These are phyloP conservation scores for Theobroma cacao DNA, from an alignment of 345 rosid species.

Conservation along the genomic window DNA sequence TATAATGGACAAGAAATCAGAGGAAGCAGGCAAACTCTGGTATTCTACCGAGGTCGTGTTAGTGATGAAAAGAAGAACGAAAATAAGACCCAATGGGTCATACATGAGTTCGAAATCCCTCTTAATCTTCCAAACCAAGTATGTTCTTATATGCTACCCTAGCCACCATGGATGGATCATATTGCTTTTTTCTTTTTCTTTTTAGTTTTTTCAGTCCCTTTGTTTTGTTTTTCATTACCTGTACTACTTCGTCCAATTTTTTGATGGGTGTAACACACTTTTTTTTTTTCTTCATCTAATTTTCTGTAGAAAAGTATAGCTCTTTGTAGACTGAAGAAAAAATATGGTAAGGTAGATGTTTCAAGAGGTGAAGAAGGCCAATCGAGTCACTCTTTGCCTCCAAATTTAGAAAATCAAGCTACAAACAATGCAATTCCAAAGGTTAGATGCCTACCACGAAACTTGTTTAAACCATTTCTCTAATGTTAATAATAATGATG, in stretches of 20 bases:
- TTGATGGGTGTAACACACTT: background rate
- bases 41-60: conserved; percentile 27
- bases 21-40: conserved; percentile 37
- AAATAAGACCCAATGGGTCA: conserved; percentile 26
- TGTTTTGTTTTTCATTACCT: background rate
- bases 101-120: conserved; percentile 29
- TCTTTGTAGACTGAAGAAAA: conserved; percentile 33
- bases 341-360: background rate
- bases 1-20: background rate
- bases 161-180: background rate
- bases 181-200: background rate
- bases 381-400: background rate
- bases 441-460: background rate
- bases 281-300: background rate
- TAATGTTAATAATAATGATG: background rate
- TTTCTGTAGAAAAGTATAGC: conserved; percentile 24
- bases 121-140: conserved; percentile 15
- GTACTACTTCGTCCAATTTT: too few relatives aligned
- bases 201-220: background rate
- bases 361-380: conserved; percentile 1
- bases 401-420: background rate
- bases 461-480: background rate
- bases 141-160: background rate
- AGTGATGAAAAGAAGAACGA: background rate
- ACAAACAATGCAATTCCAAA: background rate